Evolutionary conservation across 148 eudicot species (phyloP), one percentile per base, ranked within the genome.

Genomic region (Vaccinium darrowii): DNA sequence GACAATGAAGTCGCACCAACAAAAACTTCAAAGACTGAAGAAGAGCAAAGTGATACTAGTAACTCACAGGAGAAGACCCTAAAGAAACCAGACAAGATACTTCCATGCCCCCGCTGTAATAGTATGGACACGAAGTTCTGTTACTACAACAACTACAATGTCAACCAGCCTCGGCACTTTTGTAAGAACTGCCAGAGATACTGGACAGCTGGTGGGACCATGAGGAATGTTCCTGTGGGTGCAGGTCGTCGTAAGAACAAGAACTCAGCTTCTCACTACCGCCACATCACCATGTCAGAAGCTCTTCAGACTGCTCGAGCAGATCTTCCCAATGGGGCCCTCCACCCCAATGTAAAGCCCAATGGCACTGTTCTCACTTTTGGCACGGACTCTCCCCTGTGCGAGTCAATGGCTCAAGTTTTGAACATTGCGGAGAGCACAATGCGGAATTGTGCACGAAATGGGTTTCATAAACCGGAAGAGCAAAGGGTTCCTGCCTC

Each of bases 131-230:
- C 93, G 25, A 91, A 91, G 49, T 91, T 91, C 76, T 91, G 93
- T 74, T 91, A 91, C 87, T 89, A 71, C 89, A 91, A 91, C 87
- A 91, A 91, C 49, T 91, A 89, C 85, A 89, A 91, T 65, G 88
- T 89, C 16, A 89, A 86, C 83, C 91, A 91, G 76, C 93, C 93
- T 0, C 88, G 93, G 3, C 89, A 91, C 75, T 89, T 91, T 49
- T 91, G 93, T 87, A 91, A 87, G 67, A 90, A 86, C 21, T 91
- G 93, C 81, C 93, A 91, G 85, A 85, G 93, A 50, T 89, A 89
- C 79, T 91, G 93, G 93, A 91, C 93, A 25, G 89, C 91, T 75
- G 93, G 93, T 16, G 93, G 93, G n/a, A 89, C 89, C 51, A 91
- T 88, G 93, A 88, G 93, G 86, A 91, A 91, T 43, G 90, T 90